These are phyloP conservation scores for Candida gigantensis DNA, from an alignment of 1,139 yeast species.

Conservation along the genomic window DNA sequence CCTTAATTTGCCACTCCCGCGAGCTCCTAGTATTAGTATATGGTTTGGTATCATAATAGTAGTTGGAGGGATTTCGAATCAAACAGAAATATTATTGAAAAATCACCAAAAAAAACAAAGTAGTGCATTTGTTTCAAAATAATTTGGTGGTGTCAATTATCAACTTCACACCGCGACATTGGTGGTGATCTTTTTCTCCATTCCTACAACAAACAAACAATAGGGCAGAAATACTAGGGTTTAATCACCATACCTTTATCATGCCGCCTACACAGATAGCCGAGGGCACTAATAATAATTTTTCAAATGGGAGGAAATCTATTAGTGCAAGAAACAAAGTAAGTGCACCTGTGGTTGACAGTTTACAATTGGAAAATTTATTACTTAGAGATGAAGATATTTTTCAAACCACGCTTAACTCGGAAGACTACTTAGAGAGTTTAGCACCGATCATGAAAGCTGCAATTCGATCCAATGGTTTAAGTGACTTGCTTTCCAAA, in stretches of 20 bases:
- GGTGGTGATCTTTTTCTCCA: too few species aligned
- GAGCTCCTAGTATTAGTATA: slow-evolving; percentile 41
- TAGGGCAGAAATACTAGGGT: not conserved
- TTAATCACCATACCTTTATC: not conserved
- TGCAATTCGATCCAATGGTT: slow-evolving; percentile 57
- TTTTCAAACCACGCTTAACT: slow-evolving; percentile 50
- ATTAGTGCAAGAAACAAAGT: not conserved
- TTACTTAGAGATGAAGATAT: slow-evolving; percentile 48
- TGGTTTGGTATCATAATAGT: slow-evolving; percentile 31
- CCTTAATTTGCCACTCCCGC: slow-evolving; percentile 38
- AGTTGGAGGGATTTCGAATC: too few species aligned
- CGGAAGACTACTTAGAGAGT: slow-evolving; percentile 77
- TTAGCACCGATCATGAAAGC: slow-evolving; percentile 76
- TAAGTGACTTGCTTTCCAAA: slow-evolving; percentile 56
- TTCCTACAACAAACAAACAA: not conserved
- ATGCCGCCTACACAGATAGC: slow-evolving; percentile 10
- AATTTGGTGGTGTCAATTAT: too few species aligned
- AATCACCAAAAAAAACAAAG: too few species aligned
- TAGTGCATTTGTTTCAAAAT: too few species aligned
- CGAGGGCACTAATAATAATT: not conserved
- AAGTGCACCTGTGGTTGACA: slow-evolving; percentile 19
- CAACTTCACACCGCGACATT: too few species aligned
- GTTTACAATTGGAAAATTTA: slow-evolving; percentile 41
- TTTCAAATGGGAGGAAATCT: slow-evolving; percentile 1
- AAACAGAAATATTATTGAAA: too few species aligned